Evolutionary conservation across 1,284 basidiomycete species (phyloP).

Genomic region (Cryptococcus deneoformans): DNA sequence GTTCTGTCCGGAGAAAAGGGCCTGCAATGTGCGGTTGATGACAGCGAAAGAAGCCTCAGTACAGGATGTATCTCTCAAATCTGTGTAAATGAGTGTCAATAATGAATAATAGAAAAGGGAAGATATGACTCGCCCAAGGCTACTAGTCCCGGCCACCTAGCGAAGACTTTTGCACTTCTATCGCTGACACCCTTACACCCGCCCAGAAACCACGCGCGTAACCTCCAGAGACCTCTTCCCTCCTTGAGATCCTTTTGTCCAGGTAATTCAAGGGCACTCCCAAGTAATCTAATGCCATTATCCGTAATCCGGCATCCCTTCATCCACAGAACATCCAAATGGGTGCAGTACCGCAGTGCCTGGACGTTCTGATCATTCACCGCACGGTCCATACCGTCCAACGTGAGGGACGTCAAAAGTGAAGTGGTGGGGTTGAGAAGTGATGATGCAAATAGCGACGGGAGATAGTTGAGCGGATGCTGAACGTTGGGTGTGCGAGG

Average conservation of each 20-base stretch:
- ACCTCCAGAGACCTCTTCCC: constrained; percentile 16
- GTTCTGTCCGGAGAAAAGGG: constrained; percentile 21
- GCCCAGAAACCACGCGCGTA: constrained; percentile 10
- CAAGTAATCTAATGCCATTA: constrained; percentile 29
- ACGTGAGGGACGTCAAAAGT: constrained; percentile 36
- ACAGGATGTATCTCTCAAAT: constrained; percentile 38
- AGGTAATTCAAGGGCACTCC: constrained; percentile 23
- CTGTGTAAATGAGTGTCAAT: constrained; percentile 10
- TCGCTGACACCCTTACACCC: constrained; percentile 24
- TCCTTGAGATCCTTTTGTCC: constrained; percentile 50
- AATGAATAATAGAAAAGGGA: neutral
- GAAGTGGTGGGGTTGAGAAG: neutral
- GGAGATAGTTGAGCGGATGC: constrained; percentile 31
- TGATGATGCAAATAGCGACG: constrained; percentile 20
- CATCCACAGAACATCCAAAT: constrained; percentile 37
- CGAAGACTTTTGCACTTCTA: constrained; percentile 26
- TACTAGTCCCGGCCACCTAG: constrained; percentile 36
- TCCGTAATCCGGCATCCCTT: constrained; percentile 30
- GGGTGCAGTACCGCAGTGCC: constrained; percentile 27
- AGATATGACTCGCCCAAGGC: constrained; percentile 26
- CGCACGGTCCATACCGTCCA: constrained; percentile 20
- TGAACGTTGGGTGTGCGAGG: constrained; percentile 9
- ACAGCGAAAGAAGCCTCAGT: constrained; percentile 23
- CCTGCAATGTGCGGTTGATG: constrained; percentile 25
- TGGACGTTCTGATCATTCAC: constrained; percentile 30